phyloP scores from a whole-genome alignment of 169 alveolate species.

The Eimeria falciformis region DNA sequence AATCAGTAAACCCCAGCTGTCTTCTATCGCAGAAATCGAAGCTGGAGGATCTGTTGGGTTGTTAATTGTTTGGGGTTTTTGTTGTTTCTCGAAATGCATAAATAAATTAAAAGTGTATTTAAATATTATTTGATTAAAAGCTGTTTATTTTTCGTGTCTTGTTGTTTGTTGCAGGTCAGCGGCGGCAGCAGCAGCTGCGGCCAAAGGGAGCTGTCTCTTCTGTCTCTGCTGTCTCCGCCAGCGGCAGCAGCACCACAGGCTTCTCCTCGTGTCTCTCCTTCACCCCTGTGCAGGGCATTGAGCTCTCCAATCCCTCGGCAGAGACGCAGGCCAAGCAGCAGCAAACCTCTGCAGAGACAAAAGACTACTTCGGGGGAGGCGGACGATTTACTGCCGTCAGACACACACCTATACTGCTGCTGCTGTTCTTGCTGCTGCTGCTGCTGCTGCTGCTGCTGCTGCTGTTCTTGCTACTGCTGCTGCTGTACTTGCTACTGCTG shows the following conservation, averaged over 20 bases:
- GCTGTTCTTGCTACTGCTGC: neutral
- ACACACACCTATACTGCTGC: neutral
- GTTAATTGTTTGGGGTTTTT: neutral
- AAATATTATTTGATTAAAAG: neutral
- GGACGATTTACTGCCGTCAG: neutral
- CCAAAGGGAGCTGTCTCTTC: neutral
- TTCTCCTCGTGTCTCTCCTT: constrained; percentile 51
- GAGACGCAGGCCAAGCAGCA: constrained; percentile 39
- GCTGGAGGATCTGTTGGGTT: neutral
- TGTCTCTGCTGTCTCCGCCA: neutral
- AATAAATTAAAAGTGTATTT: neutral
- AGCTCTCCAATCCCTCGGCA: constrained; percentile 46
- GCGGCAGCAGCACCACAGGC: constrained; percentile 16
- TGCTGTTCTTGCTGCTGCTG: constrained; percentile 11
- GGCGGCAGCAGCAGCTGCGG: constrained; percentile 69
- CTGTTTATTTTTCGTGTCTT: neutral
- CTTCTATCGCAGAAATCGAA: neutral
- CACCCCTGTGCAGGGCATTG: constrained; percentile 66
- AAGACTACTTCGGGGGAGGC: constrained; percentile 22
- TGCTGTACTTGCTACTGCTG: constrained; percentile 12
- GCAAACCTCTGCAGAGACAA: neutral
- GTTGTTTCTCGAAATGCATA: neutral
- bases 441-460: constrained; percentile 30
- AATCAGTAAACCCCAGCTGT: neutral
- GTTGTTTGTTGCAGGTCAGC: neutral